Conservation (phyloP, 768 basidiomycete genomes). For the Termitomyces heimii region DNA sequence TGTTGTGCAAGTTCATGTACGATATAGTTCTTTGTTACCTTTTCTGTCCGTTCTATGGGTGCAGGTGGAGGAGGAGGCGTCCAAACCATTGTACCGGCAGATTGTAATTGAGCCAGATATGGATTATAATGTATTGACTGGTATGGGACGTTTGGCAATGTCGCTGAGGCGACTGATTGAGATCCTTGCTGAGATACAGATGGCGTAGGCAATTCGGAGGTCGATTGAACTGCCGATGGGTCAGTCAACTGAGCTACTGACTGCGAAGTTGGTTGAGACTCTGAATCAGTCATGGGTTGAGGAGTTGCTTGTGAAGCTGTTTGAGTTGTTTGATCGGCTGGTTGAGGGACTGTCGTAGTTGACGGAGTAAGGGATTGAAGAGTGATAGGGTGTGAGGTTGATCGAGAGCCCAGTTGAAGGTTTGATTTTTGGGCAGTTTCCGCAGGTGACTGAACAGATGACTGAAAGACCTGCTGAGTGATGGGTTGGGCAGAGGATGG, state of each 20-base stretch:
- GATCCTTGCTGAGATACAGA: background rate
- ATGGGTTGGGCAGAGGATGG: background rate
- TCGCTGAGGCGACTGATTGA: background rate
- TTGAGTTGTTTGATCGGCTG: background rate
- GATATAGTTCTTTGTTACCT: slow-evolving; percentile 62
- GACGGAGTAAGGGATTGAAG: background rate
- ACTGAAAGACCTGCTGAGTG: background rate
- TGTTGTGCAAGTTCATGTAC: slow-evolving; percentile 56
- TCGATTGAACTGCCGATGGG: background rate
- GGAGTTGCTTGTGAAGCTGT: background rate
- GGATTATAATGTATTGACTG: slow-evolving; percentile 12
- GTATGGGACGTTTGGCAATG: slow-evolving; percentile 10
- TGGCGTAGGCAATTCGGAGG: slow-evolving; percentile 1
- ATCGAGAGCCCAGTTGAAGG: background rate
- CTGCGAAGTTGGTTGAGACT: slow-evolving; percentile 2
- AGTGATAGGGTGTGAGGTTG: background rate
- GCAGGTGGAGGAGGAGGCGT: slow-evolving; percentile 14
- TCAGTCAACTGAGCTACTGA: background rate
- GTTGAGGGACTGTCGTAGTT: background rate
- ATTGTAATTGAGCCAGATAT: slow-evolving; percentile 12
- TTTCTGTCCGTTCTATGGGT: slow-evolving; percentile 36
- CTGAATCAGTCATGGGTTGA: background rate
- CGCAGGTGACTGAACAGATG: background rate
- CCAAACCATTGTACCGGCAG: slow-evolving; percentile 1
- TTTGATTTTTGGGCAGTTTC: background rate